A percentile compares a stretch with the other conserved stretches of the same genome.
These are phyloP conservation scores for Barnettozyma pratensis DNA, from an alignment of 805 yeast genomes.

Conservation along the genomic window DNA sequence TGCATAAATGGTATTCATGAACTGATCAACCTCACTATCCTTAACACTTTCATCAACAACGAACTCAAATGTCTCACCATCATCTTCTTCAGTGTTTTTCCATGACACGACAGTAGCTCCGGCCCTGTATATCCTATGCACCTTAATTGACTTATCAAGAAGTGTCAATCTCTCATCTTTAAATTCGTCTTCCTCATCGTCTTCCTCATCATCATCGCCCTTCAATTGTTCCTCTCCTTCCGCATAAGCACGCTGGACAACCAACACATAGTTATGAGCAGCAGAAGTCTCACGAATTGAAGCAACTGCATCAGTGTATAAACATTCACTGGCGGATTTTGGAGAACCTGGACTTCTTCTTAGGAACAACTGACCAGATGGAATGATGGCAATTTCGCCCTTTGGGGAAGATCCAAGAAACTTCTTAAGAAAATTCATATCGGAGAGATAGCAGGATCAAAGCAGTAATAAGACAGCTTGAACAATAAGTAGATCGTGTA, in stretches of 20 bases:
- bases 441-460: too few relatives aligned
- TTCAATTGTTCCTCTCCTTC: constrained; percentile 57
- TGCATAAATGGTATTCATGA: constrained; percentile 54
- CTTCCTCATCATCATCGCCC: constrained; percentile 46
- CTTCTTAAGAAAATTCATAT: constrained; percentile 69
- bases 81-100: constrained; percentile 82
- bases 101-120: constrained; percentile 64
- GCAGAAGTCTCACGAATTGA: constrained; percentile 63
- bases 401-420: constrained; percentile 52
- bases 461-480: too few relatives aligned
- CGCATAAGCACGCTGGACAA: constrained; percentile 59
- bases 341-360: constrained; percentile 76
- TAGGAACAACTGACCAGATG: constrained; percentile 74
- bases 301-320: constrained; percentile 76
- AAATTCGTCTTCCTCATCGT: constrained; percentile 29
- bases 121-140: constrained; percentile 48
- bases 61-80: constrained; percentile 80
- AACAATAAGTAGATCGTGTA: not conserved
- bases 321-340: constrained; percentile 78
- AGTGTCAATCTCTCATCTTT: constrained; percentile 70
- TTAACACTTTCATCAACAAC: constrained; percentile 59
- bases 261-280: constrained; percentile 63
- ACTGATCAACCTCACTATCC: constrained; percentile 47
- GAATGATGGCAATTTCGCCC: constrained; percentile 61
- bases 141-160: constrained; percentile 53